Base-by-base conservation (phyloP, 495 filamentous ascomycete genomes). In the Penicillium antarcticum region DNA sequence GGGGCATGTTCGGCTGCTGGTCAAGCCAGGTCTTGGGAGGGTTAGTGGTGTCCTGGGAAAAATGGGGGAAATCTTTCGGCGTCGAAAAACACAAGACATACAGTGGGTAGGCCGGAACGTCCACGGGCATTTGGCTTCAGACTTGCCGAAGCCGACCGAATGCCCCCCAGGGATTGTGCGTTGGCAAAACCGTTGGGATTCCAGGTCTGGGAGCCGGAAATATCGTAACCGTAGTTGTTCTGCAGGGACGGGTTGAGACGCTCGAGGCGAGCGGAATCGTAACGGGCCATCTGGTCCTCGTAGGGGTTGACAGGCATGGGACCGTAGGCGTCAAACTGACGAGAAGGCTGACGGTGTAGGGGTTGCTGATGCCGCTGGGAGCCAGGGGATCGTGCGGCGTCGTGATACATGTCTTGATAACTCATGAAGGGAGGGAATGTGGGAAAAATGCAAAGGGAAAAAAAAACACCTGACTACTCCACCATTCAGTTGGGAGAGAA, bases 311-410 rank as follows among this genome's bases (percentile, higher is more conserved):
- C 75, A 24, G 80, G 80, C 70, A 80, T 78, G 36, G 76, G 70
- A 42, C 80, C 80, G 67, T 84, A 86, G 38, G 80, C 75, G 56
- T 87, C 84, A 58, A 87, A 87, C 56, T 89, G 79, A 60, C 84
- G 72, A 57, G 85, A 84, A 56, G 87, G 68, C 66, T 87, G 79
- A 58, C 82, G 80, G 59, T 85, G 82, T 36, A 90, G 75, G 31
- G 83, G 82, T 57, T 85, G 79, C 34, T 82, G 79, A 61, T 83
- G 81, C 55, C 81, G 79, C 58, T 81, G 81, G 42, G 80, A 79
- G 53, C 79, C 79, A 49, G 81, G 81, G 53, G 81, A 84, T 57
- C 81, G 81, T 63, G 80, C 76, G 36, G 78, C 73, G 29, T 78
- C 80, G 72, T 82, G 80, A 75, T 83, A 84, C 76, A 83, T 82